Evolutionary conservation across 768 basidiomycete species (phyloP).

Genomic region (Tremella mesenterica): DNA sequence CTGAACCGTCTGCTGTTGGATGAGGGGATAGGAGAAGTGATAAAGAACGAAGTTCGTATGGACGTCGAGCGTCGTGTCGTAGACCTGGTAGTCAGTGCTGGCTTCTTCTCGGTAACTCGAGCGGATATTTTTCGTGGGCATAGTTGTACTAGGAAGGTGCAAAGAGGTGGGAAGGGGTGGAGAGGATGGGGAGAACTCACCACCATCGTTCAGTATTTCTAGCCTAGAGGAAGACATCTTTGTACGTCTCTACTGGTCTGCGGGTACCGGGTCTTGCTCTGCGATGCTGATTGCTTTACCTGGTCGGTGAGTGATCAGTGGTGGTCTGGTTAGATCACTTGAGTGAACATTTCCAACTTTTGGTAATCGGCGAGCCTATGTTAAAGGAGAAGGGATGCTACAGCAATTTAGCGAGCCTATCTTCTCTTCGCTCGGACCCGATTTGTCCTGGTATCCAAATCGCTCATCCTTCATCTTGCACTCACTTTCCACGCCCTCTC

Average conservation of each 20-base stretch:
- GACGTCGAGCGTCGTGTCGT: conserved; percentile 85
- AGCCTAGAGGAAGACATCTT: conserved; percentile 34
- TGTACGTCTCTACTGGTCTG: neutral
- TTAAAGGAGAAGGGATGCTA: too few relatives aligned
- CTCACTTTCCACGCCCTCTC: too few relatives aligned
- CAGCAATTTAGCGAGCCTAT: too few relatives aligned
- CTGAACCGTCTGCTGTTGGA: conserved; percentile 75
- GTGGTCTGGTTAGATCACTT: too few relatives aligned
- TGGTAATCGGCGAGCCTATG: too few relatives aligned
- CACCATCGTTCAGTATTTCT: conserved; percentile 42
- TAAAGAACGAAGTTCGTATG: conserved; percentile 79
- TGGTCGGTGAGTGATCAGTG: too few relatives aligned
- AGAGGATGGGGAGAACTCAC: conserved; percentile 13
- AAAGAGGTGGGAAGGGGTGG: neutral
- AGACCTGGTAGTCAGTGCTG: conserved; percentile 45
- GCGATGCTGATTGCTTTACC: too few relatives aligned
- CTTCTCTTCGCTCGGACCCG: too few relatives aligned
- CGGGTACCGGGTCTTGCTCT: too few relatives aligned
- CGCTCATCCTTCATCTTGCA: too few relatives aligned
- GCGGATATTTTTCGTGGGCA: neutral
- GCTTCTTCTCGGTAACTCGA: neutral
- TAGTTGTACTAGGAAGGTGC: neutral
- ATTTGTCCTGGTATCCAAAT: too few relatives aligned
- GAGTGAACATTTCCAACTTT: too few relatives aligned
- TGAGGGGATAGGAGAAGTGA: conserved; percentile 63